Percentiles rank a stretch among this genome's conserved stretches.
These are phyloP conservation scores for Aspergillus bertholletiae DNA, from an alignment of 495 filamentous ascomycete species.

Conservation along the genomic window DNA sequence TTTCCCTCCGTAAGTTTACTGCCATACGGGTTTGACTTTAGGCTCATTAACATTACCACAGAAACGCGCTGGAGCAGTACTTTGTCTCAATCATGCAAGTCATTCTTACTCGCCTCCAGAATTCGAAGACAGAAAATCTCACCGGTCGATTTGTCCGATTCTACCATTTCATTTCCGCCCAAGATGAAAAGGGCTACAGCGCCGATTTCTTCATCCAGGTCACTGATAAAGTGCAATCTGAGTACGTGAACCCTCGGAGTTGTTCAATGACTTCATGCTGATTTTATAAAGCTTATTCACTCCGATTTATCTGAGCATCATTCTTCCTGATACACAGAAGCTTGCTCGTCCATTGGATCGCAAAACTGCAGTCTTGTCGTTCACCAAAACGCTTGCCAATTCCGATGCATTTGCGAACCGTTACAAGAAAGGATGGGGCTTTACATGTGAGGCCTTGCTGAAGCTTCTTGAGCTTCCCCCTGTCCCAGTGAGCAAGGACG, in stretches of 20 bases:
- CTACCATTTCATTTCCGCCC: conserved; percentile 84
- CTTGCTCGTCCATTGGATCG: conserved; percentile 84
- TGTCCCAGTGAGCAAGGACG: conserved; percentile 65
- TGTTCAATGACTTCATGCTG: conserved; percentile 13
- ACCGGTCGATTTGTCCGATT: conserved; percentile 81
- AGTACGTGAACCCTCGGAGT: conserved; percentile 38
- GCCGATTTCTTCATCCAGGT: conserved; percentile 83
- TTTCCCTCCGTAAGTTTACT: conserved; percentile 60
- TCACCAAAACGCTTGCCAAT: conserved; percentile 84
- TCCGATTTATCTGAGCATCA: conserved; percentile 76
- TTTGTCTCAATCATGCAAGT: conserved; percentile 75
- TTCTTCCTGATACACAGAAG: conserved; percentile 83
- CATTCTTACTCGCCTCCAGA: conserved; percentile 78
- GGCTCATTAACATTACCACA: conserved; percentile 24
- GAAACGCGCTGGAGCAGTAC: conserved; percentile 65
- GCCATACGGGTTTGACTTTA: neutral
- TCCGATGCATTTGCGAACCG: conserved; percentile 72
- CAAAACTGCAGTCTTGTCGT: conserved; percentile 87
- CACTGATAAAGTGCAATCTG: conserved; percentile 74
- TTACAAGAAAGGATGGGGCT: conserved; percentile 82
- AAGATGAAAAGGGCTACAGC: conserved; percentile 71
- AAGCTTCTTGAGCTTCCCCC: conserved; percentile 87
- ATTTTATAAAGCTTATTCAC: conserved; percentile 63
- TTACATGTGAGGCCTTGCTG: conserved; percentile 79
- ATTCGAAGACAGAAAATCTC: conserved; percentile 73